Base-by-base conservation (phyloP, 148 eudicot genomes). In the Vaccinium vitisidaea region DNA sequence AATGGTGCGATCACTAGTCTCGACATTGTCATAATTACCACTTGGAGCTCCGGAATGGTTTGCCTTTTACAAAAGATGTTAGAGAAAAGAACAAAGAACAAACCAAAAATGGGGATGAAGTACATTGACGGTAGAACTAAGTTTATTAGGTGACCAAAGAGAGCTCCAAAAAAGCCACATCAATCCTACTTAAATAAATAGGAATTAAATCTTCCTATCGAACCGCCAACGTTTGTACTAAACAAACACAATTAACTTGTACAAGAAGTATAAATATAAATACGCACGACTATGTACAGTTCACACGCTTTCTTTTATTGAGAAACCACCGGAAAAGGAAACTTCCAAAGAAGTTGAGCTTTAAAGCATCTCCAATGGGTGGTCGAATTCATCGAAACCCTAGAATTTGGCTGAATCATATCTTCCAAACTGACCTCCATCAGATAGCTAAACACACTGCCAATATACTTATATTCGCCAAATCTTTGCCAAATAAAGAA, bases 1-100 rank as follows among this genome's bases (percentile, higher is more conserved):
- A 30, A 67, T 70, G 76, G 80, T 87, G 54, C 79, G 84, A 58
- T 91, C 93, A 43, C 83, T 81, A 74, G 82, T 54, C 46, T 89
- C 89, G 81, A 74, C 23, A 32, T 82, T 79, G 27, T 88, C 91
- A 69, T 84, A 85, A 83, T 77, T 86, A 59, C 32, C 76, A 61
- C 77, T 80, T 81, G 83, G 71, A 21, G 61, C 61, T 89, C 87
- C 82, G 1, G 89, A 85, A 67, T 85, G 69, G 71, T 89, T 89
- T 65, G 85, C 84, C 95, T 89, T 70, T 49, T 23, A 63, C 70
- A 74, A 32, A 73, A 55, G n/a, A 25, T 12, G 12, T 69, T 23
- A 67, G 75, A 54, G 67, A 6, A 36, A 36, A 36, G 39, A 36
- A 32, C 32, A 53, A 77, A 84, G 9, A 36, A 75, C 10, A 39